phyloP scores from a whole-genome alignment of 2,329 filamentous ascomycete genomes.

The Daldinia sp. region DNA sequence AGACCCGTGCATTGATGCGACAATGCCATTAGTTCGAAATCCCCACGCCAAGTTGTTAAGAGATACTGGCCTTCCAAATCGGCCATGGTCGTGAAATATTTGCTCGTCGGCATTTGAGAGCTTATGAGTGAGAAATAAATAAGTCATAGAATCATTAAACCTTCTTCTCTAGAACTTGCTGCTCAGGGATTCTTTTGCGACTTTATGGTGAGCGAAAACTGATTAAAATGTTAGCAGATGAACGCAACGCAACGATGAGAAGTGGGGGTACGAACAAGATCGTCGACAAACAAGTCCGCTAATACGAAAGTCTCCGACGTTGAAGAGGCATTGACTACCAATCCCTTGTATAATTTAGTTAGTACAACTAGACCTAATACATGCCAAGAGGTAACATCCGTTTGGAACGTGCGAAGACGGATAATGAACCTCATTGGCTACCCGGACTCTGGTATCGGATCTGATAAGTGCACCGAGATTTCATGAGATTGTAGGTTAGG shows the following conservation, averaged over 20 bases:
- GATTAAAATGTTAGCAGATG: not conserved
- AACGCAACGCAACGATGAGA: not conserved
- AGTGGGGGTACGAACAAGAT: not conserved
- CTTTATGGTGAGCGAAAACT: not conserved
- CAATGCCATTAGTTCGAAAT: conserved; percentile 17
- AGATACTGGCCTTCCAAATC: conserved; percentile 18
- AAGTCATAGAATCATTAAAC: not conserved
- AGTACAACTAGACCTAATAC: not conserved
- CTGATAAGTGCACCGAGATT: not conserved
- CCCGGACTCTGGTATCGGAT: conserved; percentile 3
- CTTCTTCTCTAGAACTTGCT: not conserved
- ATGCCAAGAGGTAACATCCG: not conserved
- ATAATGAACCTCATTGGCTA: not conserved
- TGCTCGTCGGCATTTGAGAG: not conserved
- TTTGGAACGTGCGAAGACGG: not conserved
- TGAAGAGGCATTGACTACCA: not conserved
- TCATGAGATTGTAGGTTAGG: not conserved
- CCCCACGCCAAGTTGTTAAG: conserved; percentile 16
- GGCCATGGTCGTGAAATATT: conserved; percentile 10
- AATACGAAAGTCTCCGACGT: not conserved
- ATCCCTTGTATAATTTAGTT: not conserved
- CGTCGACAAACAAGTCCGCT: no score
- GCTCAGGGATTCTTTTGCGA: not conserved
- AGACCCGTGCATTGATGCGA: conserved; percentile 22
- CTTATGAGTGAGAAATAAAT: not conserved